Evolutionary conservation across 495 filamentous ascomycete species (phyloP), one percentile per base, ranked within the genome.

Genomic region (Penicillium bovifimosum): DNA sequence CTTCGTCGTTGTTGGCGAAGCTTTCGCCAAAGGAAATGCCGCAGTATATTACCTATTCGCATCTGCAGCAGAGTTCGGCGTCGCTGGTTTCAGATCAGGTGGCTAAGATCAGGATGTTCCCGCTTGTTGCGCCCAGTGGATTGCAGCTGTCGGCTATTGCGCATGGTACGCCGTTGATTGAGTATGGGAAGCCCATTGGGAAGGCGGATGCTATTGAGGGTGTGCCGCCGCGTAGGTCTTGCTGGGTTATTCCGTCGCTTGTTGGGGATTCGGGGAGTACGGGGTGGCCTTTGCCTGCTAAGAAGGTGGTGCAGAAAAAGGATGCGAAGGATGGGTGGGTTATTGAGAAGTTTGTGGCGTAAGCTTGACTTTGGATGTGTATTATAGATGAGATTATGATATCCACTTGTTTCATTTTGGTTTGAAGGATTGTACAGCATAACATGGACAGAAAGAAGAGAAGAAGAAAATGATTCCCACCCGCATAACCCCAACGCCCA

Each of bases 71-170:
- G 50, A 82, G 84, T 0, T 72, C 81, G 8, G 75, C 83, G 2
- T 67, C 67, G 5, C 41, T 66, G 9, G 63, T 74, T n/a, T 56
- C 67, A 1, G 66, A 65, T 9, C 82, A 81, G 58, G 74, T 66
- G n/a, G 80, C 87, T 8, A 92, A 86, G 75, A 90, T 89, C 24
- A 71, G 95, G 9, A 93, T 97, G 90, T 89, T 88, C 62, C 81
- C 92, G 0, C 76, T 99, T 13, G 91, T 90, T 5, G 77, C 86
- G 26, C 75, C 95, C 5, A 87, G 82, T 17, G 86, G 80, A 6
- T 74, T 77, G 9, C 87, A 91, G 63, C 77, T 99, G n/a, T 80
- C 88, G 10, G 80, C 80, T 9, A 71, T 97, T 41, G 88, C 91
- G 5, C 85, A 88, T 63, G 88, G 88, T 9, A 96, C 93, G 11